Evolutionary conservation across 129 eudicot species (phyloP), one percentile per base, ranked within the genome.

Genomic region (Arctium minus): DNA sequence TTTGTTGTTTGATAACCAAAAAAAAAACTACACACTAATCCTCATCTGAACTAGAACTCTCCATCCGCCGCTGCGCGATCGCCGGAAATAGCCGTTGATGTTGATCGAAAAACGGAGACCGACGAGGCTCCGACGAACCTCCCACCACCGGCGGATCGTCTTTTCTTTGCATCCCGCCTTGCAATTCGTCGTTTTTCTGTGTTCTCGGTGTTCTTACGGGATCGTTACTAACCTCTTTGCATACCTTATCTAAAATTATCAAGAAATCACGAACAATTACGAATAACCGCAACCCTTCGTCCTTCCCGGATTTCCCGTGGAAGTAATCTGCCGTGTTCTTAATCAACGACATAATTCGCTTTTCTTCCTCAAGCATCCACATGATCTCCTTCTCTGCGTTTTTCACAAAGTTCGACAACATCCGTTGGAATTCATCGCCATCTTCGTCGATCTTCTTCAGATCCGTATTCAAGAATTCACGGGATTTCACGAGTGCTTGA

Each of bases 281-380:
- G 67, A 96, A 96, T 44, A 96, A 82, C 62, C 98, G 84, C 87
- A 96, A 80, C 32, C 99, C 99, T 84, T 96, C 99, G 22, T 96
- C 98, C 76, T 89, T 96, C 77, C 92, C 94, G 0, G 94, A 71
- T 3, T 87, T 87, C 5, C 99, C 99, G 44, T 96, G 99, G 80
- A 93, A 96, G 72, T 96, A 96, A 88, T 93, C 99, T 7, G 86
- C 93, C 8, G 99, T 90, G 80, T 85, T 92, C 85, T 90, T 96
- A 70, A 96, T 92, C 72, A 96, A 83, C 68, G 82, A 78, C 93
- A 88, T 89, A n/a, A 92, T 90, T 78, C 91, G 82, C 84, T 92
- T 96, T 85, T 93, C 99, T 79, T 96, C 99, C 75, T 92, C 97
- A 10, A 89, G 83, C 80, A 94, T 82, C 88, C 87, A 81, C 84